Conservation (phyloP, 371 early-diverging fungal genomes). For the Smittium culicis region DNA sequence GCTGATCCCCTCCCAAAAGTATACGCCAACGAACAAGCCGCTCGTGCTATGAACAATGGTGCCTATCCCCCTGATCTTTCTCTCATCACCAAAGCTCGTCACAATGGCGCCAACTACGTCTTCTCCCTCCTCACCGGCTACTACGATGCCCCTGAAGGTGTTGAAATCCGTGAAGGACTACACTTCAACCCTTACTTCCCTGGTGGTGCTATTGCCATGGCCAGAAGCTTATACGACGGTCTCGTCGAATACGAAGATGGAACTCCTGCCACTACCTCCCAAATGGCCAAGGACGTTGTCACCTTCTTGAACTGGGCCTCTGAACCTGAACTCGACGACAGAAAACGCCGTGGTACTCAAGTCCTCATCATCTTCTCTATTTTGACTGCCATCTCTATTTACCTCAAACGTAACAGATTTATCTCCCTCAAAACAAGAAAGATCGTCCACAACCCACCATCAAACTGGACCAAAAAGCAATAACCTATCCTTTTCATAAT, state of each 20-base stretch:
- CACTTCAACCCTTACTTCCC: slow-evolving; percentile 99
- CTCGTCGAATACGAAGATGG: slow-evolving; percentile 95
- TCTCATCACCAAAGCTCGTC: slow-evolving; percentile 89
- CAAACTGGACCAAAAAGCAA: slow-evolving; percentile 23
- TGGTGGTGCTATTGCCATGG: slow-evolving; percentile 97
- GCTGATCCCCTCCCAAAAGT: slow-evolving; percentile 86
- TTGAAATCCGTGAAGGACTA: slow-evolving; percentile 85
- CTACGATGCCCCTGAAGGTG: slow-evolving; percentile 89
- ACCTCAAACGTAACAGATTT: slow-evolving; percentile 68
- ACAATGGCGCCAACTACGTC: slow-evolving; percentile 89
- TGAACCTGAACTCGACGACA: slow-evolving; percentile 93
- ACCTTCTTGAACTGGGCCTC: slow-evolving; percentile 89
- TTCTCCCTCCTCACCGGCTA: slow-evolving; percentile 91
- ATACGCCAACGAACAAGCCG: slow-evolving; percentile 95
- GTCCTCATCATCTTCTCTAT: slow-evolving; percentile 44
- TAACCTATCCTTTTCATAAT: not conserved
- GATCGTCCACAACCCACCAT: slow-evolving; percentile 45
- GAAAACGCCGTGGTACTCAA: slow-evolving; percentile 93
- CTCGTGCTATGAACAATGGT: slow-evolving; percentile 91
- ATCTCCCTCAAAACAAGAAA: slow-evolving; percentile 64
- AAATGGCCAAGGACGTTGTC: slow-evolving; percentile 94
- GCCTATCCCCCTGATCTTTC: slow-evolving; percentile 94
- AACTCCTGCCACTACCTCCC: slow-evolving; percentile 92
- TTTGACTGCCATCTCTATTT: slow-evolving; percentile 48
- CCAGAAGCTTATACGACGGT: slow-evolving; percentile 82